Evolutionary conservation across 306 rosid genomes (phyloP).

Genomic region (Pterocarpus macrocarpus): DNA sequence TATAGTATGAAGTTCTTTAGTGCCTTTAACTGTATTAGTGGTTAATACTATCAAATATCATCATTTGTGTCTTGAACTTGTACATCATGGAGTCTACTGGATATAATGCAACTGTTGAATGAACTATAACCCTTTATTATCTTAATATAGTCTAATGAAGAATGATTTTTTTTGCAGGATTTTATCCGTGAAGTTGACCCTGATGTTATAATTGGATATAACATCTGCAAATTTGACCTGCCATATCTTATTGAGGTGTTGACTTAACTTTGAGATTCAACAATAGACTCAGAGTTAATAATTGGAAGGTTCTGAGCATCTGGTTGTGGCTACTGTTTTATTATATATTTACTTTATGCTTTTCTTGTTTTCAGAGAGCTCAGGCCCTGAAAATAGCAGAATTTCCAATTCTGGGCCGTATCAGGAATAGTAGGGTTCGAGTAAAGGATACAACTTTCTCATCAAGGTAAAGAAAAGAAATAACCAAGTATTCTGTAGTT

Average conservation of each 20-base stretch:
- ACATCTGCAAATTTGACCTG: conserved; percentile 96
- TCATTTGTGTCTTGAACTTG: conserved; percentile 28
- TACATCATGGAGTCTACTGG: conserved; percentile 20
- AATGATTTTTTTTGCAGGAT: conserved; percentile 66
- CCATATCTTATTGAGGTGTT: conserved; percentile 95
- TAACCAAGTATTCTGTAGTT: conserved; percentile 17
- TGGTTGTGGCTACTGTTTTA: conserved; percentile 32
- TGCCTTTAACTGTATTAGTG: conserved; percentile 16
- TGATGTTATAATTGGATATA: conserved; percentile 97
- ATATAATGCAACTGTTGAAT: conserved; percentile 38
- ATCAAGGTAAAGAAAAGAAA: conserved; percentile 72
- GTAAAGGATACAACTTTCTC: conserved; percentile 96
- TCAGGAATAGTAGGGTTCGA: conserved; percentile 88
- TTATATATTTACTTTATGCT: conserved; percentile 33
- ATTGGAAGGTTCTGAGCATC: conserved; percentile 16
- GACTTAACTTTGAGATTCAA: conserved; percentile 31
- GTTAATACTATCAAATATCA: conserved; percentile 18
- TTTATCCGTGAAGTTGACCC: conserved; percentile 89
- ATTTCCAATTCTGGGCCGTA: conserved; percentile 91
- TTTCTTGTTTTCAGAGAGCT: conserved; percentile 76
- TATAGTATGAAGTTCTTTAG: conserved; percentile 12
- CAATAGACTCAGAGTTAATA: conserved; percentile 21
- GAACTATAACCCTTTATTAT: conserved; percentile 17
- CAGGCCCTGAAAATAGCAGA: conserved; percentile 78
- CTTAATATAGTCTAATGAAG: conserved; percentile 40